Percentiles rank a stretch among this genome's conserved stretches.
Evolutionary conservation across 345 rosid species (phyloP).

Genomic region (Pistacia atlantica): DNA sequence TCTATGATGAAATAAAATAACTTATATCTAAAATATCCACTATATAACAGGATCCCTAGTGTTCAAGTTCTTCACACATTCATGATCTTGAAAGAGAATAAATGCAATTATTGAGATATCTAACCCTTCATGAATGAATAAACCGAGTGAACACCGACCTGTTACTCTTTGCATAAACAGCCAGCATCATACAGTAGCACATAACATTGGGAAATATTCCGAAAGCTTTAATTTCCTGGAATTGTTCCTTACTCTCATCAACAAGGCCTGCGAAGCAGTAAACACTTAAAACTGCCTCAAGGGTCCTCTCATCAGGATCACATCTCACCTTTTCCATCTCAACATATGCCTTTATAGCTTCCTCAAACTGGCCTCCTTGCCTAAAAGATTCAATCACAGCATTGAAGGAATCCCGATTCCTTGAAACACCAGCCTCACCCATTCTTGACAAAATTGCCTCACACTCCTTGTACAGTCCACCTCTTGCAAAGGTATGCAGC

Average conservation of each 20-base stretch:
- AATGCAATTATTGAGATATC: conserved; percentile 5
- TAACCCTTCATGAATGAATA: conserved; percentile 1
- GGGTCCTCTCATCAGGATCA: conserved; percentile 82
- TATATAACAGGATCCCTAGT: conserved; percentile 2
- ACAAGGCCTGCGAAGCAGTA: conserved; percentile 82
- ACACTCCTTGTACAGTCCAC: conserved; percentile 81
- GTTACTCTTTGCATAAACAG: conserved; percentile 80
- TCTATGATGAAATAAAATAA: not conserved
- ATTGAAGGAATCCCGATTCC: conserved; percentile 79
- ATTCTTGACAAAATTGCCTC: conserved; percentile 63
- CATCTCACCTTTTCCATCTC: conserved; percentile 87
- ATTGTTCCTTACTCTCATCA: conserved; percentile 93
- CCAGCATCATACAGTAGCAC: conserved; percentile 93
- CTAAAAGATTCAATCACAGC: conserved; percentile 86
- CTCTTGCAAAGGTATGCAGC: conserved; percentile 78
- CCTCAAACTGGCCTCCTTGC: conserved; percentile 93
- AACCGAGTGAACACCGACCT: conserved; percentile 53
- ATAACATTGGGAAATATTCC: conserved; percentile 84
- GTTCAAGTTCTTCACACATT: conserved; percentile 5
- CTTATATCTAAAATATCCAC: conserved; percentile 6
- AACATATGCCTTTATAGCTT: conserved; percentile 83
- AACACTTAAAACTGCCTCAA: conserved; percentile 86
- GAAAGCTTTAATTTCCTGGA: conserved; percentile 78
- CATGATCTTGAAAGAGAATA: not conserved
- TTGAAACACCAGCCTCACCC: conserved; percentile 63